These are phyloP conservation scores for Entoloma clypeatum DNA, from an alignment of 1,284 basidiomycete genomes.

Conservation along the genomic window DNA sequence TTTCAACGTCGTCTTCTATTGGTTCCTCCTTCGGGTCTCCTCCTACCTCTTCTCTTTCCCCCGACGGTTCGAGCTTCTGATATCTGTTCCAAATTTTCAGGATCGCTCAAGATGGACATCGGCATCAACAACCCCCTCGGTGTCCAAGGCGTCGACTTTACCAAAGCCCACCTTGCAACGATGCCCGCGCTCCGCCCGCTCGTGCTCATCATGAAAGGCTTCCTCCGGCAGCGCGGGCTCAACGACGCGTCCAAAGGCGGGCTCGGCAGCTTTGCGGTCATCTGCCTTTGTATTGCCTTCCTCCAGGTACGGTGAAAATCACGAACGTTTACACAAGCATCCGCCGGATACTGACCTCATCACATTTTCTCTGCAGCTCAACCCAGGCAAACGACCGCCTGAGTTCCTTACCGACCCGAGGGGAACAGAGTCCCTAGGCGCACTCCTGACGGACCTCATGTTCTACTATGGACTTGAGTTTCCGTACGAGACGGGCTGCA, in stretches of 20 bases:
- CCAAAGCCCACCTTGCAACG: slow-evolving; percentile 53
- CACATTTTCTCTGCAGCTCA: slow-evolving; percentile 26
- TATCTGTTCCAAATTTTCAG: too few species aligned
- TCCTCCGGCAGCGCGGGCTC: slow-evolving; percentile 61
- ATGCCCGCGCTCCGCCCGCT: slow-evolving; percentile 66
- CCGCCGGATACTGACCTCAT: not conserved
- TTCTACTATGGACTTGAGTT: slow-evolving; percentile 44
- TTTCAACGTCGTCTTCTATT: too few species aligned
- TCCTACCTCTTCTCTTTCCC: too few species aligned
- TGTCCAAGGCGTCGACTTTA: slow-evolving; percentile 52
- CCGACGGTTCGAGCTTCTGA: too few species aligned
- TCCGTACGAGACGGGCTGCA: slow-evolving; percentile 38
- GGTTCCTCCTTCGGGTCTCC: too few species aligned
- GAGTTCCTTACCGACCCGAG: slow-evolving; percentile 36
- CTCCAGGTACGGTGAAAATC: slow-evolving; percentile 52
- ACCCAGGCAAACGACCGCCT: slow-evolving; percentile 35
- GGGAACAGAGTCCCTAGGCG: slow-evolving; percentile 39
- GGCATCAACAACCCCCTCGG: slow-evolving; percentile 68
- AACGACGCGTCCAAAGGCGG: slow-evolving; percentile 73
- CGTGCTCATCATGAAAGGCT: slow-evolving; percentile 68
- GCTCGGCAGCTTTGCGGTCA: slow-evolving; percentile 72
- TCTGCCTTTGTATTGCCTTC: slow-evolving; percentile 71
- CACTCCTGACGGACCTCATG: slow-evolving; percentile 43
- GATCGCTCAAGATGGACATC: slow-evolving; percentile 63
- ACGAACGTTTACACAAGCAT: not conserved